Evolutionary conservation across 441 rosid species (phyloP), one percentile per base, ranked within the genome.

Genomic region (Adansonia grandidieri): DNA sequence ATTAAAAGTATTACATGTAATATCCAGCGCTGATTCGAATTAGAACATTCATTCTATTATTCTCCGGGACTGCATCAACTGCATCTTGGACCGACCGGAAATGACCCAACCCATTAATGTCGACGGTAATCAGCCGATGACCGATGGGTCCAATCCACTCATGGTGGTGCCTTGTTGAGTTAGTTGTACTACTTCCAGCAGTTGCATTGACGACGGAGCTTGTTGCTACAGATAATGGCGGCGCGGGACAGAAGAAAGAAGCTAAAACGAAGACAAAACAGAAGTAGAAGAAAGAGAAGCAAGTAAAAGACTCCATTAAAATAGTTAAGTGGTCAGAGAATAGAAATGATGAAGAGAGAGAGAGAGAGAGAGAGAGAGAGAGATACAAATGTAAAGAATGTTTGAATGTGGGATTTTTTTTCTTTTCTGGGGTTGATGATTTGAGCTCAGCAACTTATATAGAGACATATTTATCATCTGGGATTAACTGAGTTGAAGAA

Each of bases 71-170:
- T 61, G 96, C 87, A 79, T 93, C 88, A 4, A 95, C 88, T 0
- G 98, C 98, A 5, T 89, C 96, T 81, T 95, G 98, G 40, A 95
- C 95, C 3, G 97, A 88, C 61, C 67, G 87, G 85, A 89, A 95
- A 79, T 88, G 85, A 1, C 90, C 89, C 3, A 81, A 84, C 51
- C 98, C 96, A 22, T 84, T 75, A 53, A 85, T 67, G 42, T 86
- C 86, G 60, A 95, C 97, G 5, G 90, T 91, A 84, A 95, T 91
- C 72, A 84, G 81, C 32, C 83, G 90, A 87, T 86, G 84, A 37
- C 98, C 98, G 75, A 86, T 77, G 0, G 98, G 98, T 60, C 95
- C 97, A 0, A 91, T 78, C 98, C 98, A 91, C 72, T 82, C 84
- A 76, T 80, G 91, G 84, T 65, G 86, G 70, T 80, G 86, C 81